A percentile compares a stretch with the other conserved stretches of the same genome.
phyloP scores from a whole-genome alignment of 805 yeast genomes.

The Alloascoidea hylecoeti region DNA sequence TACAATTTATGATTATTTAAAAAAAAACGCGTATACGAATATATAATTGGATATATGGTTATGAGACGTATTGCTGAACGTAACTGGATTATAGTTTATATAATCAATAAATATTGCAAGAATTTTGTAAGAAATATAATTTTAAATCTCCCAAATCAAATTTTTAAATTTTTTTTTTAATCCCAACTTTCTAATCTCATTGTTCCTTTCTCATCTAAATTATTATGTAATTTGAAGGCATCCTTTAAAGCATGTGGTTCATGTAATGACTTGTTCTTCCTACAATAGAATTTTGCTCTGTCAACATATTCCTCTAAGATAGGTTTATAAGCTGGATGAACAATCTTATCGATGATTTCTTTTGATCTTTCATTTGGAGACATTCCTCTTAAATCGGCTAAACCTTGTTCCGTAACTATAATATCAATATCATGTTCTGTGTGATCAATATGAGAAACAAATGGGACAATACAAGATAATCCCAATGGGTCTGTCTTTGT shows the following conservation, averaged over 20 bases:
- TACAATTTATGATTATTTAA: too few relatives aligned
- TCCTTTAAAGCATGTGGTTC: slow-evolving; percentile 88
- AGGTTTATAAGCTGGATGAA: slow-evolving; percentile 88
- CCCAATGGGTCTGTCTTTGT: slow-evolving; percentile 90
- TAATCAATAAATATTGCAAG: too few relatives aligned
- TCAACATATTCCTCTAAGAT: slow-evolving; percentile 77
- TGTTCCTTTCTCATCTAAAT: slow-evolving; percentile 86
- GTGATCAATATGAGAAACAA: slow-evolving; percentile 91
- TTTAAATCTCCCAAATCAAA: too few relatives aligned
- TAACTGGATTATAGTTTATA: too few relatives aligned
- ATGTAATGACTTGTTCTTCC: slow-evolving; percentile 68
- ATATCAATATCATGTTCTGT: slow-evolving; percentile 96
- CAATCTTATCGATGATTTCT: slow-evolving; percentile 74
- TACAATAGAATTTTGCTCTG: slow-evolving; percentile 64
- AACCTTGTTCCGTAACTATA: slow-evolving; percentile 89
- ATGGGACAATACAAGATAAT: slow-evolving; percentile 90
- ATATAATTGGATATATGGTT: too few relatives aligned
- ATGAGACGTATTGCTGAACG: too few relatives aligned
- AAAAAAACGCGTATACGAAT: too few relatives aligned
- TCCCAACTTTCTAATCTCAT: slow-evolving; percentile 91
- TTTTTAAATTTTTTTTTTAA: too few relatives aligned
- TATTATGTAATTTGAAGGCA: slow-evolving; percentile 90
- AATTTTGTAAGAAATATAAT: too few relatives aligned
- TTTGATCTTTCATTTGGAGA: slow-evolving; percentile 91
- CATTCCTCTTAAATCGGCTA: slow-evolving; percentile 92